A percentile compares a stretch with the other conserved stretches of the same genome.
Evolutionary conservation across 306 rosid species (phyloP).

Genomic region (Quercus aquifolioides): DNA sequence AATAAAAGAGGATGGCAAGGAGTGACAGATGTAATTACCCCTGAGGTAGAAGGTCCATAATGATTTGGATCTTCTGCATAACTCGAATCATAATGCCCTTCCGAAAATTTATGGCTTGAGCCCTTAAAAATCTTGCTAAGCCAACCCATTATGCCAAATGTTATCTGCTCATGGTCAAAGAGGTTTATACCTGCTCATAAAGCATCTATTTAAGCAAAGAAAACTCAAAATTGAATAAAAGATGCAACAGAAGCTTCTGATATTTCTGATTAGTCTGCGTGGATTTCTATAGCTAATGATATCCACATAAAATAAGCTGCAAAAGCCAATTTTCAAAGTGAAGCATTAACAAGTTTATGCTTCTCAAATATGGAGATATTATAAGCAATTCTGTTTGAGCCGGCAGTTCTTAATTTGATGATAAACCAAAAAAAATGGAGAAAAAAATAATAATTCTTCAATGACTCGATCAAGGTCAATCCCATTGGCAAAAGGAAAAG

Average conservation of each 20-base stretch:
- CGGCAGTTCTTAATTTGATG: background rate
- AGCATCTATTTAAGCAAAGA: conserved; percentile 23
- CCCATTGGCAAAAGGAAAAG: background rate
- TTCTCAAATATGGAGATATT: background rate
- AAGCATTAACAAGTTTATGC: background rate
- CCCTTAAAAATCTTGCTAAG: conserved; percentile 75
- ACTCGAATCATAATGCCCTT: conserved; percentile 45
- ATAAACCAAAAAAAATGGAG: background rate
- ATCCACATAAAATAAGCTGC: background rate
- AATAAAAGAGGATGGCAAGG: background rate
- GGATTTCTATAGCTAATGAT: background rate
- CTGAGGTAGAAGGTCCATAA: conserved; percentile 63
- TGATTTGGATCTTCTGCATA: conserved; percentile 50
- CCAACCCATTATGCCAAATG: conserved; percentile 65
- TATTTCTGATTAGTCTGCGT: conserved; percentile 1
- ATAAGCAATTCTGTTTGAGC: background rate
- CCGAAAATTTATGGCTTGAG: conserved; percentile 63
- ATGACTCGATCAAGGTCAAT: background rate
- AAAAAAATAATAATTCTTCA: background rate
- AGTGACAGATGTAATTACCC: conserved; percentile 43
- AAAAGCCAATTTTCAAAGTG: background rate
- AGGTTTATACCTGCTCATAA: conserved; percentile 51
- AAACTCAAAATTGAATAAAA: background rate
- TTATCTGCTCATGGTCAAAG: conserved; percentile 42
- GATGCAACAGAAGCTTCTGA: conserved; percentile 11